These are phyloP conservation scores for Acanthamoeba healyi DNA, from an alignment of 208 protist genomes.

Conservation along the genomic window DNA sequence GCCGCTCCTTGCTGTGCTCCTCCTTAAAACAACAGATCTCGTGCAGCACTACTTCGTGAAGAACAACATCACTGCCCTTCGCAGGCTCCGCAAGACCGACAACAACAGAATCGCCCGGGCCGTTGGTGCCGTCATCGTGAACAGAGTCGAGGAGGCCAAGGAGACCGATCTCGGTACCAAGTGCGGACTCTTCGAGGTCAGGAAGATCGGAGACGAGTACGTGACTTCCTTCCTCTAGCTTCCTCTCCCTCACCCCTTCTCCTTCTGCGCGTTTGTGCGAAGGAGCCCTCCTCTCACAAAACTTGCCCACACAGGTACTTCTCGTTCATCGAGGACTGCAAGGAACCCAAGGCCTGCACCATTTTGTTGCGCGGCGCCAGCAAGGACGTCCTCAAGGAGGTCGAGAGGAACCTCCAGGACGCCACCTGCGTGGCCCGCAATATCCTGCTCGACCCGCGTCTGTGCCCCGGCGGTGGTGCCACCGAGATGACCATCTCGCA, in stretches of 20 bases:
- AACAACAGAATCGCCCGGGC: slow-evolving; percentile 99
- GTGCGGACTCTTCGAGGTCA: slow-evolving; percentile 98
- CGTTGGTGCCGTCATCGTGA: slow-evolving; percentile 98
- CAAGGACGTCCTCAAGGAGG: slow-evolving; percentile 99
- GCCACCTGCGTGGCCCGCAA: slow-evolving; percentile 99
- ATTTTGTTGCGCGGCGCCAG: slow-evolving; percentile 99
- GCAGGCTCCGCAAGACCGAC: slow-evolving; percentile 99
- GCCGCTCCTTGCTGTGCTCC: too few relatives aligned
- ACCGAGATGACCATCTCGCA: slow-evolving; percentile 95
- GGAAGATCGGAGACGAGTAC: slow-evolving; percentile 99
- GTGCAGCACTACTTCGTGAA: slow-evolving; percentile 99
- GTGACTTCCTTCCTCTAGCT: slow-evolving; percentile 52
- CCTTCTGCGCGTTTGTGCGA: background rate
- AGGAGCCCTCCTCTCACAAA: too few relatives aligned
- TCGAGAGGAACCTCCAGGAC: slow-evolving; percentile 98
- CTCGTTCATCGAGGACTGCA: slow-evolving; percentile 99
- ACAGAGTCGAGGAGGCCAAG: slow-evolving; percentile 97
- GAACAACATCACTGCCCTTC: slow-evolving; percentile 97
- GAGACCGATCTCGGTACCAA: slow-evolving; percentile 97
- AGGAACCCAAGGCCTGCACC: slow-evolving; percentile 98
- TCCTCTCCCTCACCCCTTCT: background rate
- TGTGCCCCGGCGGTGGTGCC: slow-evolving; percentile 99
- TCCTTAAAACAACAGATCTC: slow-evolving; percentile 95
- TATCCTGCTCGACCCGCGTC: slow-evolving; percentile 97
- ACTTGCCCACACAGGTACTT: too few relatives aligned